These are phyloP conservation scores for Asparagopsis taxiformis DNA, from an alignment of 31 red algal genomes.

Conservation along the genomic window DNA sequence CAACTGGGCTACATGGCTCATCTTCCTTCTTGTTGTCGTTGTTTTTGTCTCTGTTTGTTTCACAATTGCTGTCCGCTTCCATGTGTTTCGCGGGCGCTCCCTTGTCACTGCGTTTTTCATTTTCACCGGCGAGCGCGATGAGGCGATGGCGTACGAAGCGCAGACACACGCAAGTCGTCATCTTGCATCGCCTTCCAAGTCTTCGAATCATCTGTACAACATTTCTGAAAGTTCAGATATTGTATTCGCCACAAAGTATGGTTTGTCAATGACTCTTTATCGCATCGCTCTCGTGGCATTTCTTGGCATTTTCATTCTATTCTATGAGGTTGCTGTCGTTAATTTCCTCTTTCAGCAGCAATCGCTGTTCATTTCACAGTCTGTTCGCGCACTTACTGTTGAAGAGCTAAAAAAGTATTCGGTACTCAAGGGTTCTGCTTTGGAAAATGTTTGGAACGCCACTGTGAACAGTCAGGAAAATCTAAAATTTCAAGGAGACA, in stretches of 20 bases:
- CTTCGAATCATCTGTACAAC: not conserved
- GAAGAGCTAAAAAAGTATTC: constrained; percentile 9
- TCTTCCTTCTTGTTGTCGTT: constrained; percentile 15
- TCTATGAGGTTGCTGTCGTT: constrained; percentile 62
- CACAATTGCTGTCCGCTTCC: constrained; percentile 27
- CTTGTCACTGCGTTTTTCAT: constrained; percentile 48
- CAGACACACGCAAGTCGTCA: not conserved
- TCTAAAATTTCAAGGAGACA: not conserved
- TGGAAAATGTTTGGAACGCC: constrained; percentile 49
- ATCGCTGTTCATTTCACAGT: constrained; percentile 6
- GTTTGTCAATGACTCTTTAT: constrained; percentile 28
- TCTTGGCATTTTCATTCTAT: constrained; percentile 33
- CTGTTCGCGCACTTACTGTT: constrained; percentile 3
- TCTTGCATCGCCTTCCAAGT: not conserved
- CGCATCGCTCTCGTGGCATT: constrained; percentile 29
- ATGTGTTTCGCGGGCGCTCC: constrained; percentile 18
- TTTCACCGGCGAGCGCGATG: constrained; percentile 37
- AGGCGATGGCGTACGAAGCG: constrained; percentile 31
- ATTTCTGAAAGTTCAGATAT: not conserved
- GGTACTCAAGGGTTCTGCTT: constrained; percentile 38
- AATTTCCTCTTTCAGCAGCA: too few relatives aligned
- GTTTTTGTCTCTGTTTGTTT: constrained; percentile 37
- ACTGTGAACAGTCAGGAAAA: too few relatives aligned
- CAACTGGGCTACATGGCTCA: constrained; percentile 29
- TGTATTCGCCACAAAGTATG: constrained; percentile 37